Percentiles rank a stretch among this genome's conserved stretches.
These are phyloP conservation scores for Penicillium verrucosum DNA, from an alignment of 2,329 filamentous ascomycete species.

Conservation along the genomic window DNA sequence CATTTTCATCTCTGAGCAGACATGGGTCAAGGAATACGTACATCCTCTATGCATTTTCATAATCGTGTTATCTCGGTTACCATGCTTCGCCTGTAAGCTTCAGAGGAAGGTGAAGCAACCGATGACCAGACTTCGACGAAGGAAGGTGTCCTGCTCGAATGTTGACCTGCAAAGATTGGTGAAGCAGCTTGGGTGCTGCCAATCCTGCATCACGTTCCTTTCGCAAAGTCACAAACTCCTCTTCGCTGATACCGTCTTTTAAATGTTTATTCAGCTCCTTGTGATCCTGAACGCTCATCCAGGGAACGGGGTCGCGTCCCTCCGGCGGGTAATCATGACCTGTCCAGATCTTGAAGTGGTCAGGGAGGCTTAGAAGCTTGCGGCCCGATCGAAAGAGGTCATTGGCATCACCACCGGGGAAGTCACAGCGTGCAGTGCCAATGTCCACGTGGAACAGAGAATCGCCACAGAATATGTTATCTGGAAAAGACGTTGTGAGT, in stretches of 20 bases:
- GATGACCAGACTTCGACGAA: slow-evolving; percentile 19
- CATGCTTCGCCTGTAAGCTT: slow-evolving; percentile 25
- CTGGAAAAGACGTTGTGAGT: slow-evolving; percentile 27
- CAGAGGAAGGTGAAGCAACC: slow-evolving; percentile 32
- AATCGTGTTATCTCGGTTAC: slow-evolving; percentile 8
- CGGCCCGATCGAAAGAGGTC: slow-evolving; percentile 47
- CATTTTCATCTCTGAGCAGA: not conserved
- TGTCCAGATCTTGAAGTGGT: slow-evolving; percentile 50
- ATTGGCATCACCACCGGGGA: slow-evolving; percentile 51
- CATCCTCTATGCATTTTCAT: not conserved
- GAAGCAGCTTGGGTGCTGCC: slow-evolving; percentile 48
- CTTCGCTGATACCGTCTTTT: slow-evolving; percentile 39
- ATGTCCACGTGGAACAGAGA: slow-evolving; percentile 54
- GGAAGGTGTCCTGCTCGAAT: slow-evolving; percentile 51
- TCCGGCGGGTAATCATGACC: slow-evolving; percentile 55
- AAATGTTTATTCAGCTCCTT: slow-evolving; percentile 50
- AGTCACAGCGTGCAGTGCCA: slow-evolving; percentile 54
- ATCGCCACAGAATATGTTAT: slow-evolving; percentile 53
- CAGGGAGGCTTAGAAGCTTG: slow-evolving; percentile 44
- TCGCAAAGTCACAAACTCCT: slow-evolving; percentile 48
- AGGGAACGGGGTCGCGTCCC: slow-evolving; percentile 39
- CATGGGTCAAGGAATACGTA: not conserved
- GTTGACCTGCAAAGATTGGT: slow-evolving; percentile 54
- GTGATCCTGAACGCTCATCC: slow-evolving; percentile 49
- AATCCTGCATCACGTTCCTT: slow-evolving; percentile 45